Base-by-base conservation (phyloP, 2,329 filamentous ascomycete species). In the Colletotrichum destructivum region DNA sequence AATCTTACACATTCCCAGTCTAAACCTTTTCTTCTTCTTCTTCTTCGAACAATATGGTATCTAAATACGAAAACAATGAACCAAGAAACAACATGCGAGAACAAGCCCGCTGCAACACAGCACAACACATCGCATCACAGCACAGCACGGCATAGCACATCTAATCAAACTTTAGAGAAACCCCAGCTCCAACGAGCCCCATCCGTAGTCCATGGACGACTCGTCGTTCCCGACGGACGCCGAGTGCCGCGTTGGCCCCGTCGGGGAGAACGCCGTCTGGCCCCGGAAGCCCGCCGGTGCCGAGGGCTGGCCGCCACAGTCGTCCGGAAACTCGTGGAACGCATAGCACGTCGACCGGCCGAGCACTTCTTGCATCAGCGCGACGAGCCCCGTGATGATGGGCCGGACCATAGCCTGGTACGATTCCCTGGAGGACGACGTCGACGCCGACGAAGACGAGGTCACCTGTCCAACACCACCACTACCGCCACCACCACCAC, bases 331-430 rank as follows among this genome's bases (percentile, higher is more conserved):
- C 42, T 76, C 74, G 5, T 75, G 65, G 18, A 76, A 74, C 12
- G 69, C 65, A 16, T 75, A 78, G 51, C 75, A 81, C 12, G 80
- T 81, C 18, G 81, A 78, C 65, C 77, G 78, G 2, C 81, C 81
- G 4, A 82, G 70, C 3, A 78, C 77, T n/a, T 80, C 78, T 52
- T 79, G 77, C 73, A 82, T 76, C 52, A 82, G 52, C 13, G 67
- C 62, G 7, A 75, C 74, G 13, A 81, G 75, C 7, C 71, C 70
- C 11, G 74, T 69, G 38, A 76, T 64, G 26, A 75, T 69, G 2
- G 75, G 75, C 13, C 72, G 60, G 15, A 76, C 62, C 60, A 77
- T 66, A 9, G 73, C 74, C 62, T 73, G 74, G 31, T 69, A 74
- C 3, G 75, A 74, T 49, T 74, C 76, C 42, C 69, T 73, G 2